phyloP scores from a whole-genome alignment of 371 early-diverging fungal genomes.

The Blastocladiella emersonii region DNA sequence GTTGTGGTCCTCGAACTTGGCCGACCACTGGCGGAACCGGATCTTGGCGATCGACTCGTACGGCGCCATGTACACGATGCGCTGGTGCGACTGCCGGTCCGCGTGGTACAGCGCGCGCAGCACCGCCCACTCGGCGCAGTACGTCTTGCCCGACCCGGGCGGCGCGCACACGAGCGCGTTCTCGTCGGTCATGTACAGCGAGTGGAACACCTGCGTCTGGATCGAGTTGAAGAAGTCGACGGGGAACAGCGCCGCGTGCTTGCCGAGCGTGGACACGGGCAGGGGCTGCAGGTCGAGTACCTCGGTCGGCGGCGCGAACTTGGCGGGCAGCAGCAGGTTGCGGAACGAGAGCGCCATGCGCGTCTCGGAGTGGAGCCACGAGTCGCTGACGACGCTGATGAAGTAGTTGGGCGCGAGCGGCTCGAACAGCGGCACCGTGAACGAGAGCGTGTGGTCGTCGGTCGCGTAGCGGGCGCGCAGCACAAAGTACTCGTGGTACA shows the following conservation, averaged over 20 bases:
- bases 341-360: slow-evolving; percentile 82
- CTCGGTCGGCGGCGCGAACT: slow-evolving; percentile 86
- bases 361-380: slow-evolving; percentile 87
- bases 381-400: slow-evolving; percentile 77
- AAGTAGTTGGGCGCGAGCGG: slow-evolving; percentile 94
- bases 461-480: slow-evolving; percentile 55
- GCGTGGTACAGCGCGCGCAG: slow-evolving; percentile 1
- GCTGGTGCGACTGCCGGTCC: slow-evolving; percentile 21
- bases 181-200: slow-evolving; percentile 77
- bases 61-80: slow-evolving; percentile 88
- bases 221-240: slow-evolving; percentile 77
- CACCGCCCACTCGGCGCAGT: slow-evolving; percentile 91
- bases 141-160: slow-evolving; percentile 93
- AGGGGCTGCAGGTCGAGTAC: slow-evolving; percentile 84
- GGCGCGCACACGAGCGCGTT: slow-evolving; percentile 94
- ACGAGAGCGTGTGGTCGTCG: slow-evolving; percentile 59
- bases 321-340: slow-evolving; percentile 80
- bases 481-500: slow-evolving; percentile 78
- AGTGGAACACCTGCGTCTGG: slow-evolving; percentile 90
- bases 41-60: slow-evolving; percentile 73
- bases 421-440: slow-evolving; percentile 84
- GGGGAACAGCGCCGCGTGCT: slow-evolving; percentile 52
- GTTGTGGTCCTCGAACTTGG: slow-evolving; percentile 45
- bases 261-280: slow-evolving; percentile 61
- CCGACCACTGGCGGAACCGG: slow-evolving; percentile 62